A percentile compares a stretch with the other conserved stretches of the same genome.
These are phyloP conservation scores for Picea sitchensis DNA, from an alignment of 75 land plant species.

Conservation along the genomic window DNA sequence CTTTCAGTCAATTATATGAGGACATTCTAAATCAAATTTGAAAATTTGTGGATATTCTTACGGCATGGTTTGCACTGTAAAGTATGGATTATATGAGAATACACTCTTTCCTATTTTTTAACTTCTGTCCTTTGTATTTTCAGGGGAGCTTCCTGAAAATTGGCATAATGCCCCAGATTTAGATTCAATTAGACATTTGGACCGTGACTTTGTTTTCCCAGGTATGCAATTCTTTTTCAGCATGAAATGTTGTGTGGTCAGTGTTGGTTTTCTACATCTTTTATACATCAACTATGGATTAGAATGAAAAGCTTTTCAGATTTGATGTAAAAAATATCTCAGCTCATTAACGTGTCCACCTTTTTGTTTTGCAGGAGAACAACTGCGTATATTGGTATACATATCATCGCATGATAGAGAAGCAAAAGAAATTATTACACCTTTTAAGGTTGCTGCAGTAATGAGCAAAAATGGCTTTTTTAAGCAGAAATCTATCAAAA, in stretches of 20 bases:
- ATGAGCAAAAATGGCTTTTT: slow-evolving; percentile 54
- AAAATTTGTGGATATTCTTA: not conserved
- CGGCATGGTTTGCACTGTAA: too few relatives aligned
- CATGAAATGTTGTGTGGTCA: not conserved
- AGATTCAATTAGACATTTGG: slow-evolving; percentile 49
- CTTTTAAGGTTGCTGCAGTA: slow-evolving; percentile 89
- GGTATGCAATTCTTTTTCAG: slow-evolving; percentile 35
- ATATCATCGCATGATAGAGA: slow-evolving; percentile 68
- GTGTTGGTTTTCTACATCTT: not conserved
- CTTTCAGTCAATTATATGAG: too few relatives aligned
- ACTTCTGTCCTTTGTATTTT: slow-evolving; percentile 7
- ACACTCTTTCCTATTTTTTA: not conserved
- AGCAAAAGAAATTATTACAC: slow-evolving; percentile 70
- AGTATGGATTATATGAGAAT: not conserved
- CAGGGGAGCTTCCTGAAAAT: slow-evolving; percentile 68
- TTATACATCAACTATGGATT: slow-evolving; percentile 8
- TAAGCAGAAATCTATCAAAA: slow-evolving; percentile 13
- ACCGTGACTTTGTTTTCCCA: slow-evolving; percentile 90
- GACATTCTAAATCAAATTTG: not conserved
- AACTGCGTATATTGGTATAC: slow-evolving; percentile 70
- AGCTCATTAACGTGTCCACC: not conserved
- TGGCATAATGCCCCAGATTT: slow-evolving; percentile 66
- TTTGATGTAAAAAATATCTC: not conserved
- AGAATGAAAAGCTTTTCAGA: not conserved
- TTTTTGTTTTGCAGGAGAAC: slow-evolving; percentile 66